Evolutionary conservation across 2,329 filamentous ascomycete species (phyloP).

Genomic region (Tolypocladium album): DNA sequence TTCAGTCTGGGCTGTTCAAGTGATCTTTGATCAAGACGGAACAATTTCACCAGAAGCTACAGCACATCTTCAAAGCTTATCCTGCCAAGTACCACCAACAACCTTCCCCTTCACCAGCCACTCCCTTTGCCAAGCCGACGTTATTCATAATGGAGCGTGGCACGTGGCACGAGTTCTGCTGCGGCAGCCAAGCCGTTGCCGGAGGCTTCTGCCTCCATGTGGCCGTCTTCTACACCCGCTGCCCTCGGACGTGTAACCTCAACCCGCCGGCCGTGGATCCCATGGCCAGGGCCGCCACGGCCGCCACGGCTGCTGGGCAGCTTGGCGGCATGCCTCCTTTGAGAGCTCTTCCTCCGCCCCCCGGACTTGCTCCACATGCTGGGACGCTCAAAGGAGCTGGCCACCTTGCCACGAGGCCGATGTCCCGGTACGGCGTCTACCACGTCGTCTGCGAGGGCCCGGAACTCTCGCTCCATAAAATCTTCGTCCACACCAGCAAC

Average conservation of each 20-base stretch:
- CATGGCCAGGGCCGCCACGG: not conserved
- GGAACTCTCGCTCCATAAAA: not conserved
- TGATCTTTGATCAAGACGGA: not conserved
- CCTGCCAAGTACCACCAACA: too few species aligned
- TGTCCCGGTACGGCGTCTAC: not conserved
- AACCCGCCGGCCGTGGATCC: not conserved
- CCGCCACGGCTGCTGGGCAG: too few species aligned
- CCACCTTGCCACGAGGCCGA: not conserved
- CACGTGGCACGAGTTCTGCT: conserved; percentile 5
- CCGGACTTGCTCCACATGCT: not conserved
- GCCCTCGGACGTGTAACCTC: not conserved
- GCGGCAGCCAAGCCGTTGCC: not conserved
- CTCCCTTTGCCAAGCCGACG: not conserved
- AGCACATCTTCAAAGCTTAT: not conserved
- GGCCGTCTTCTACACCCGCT: not conserved
- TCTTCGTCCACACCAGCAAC: not conserved
- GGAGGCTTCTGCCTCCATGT: not conserved
- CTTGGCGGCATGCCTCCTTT: too few species aligned
- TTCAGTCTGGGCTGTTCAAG: too few species aligned
- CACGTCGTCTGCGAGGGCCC: not conserved
- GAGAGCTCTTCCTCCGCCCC: not conserved
- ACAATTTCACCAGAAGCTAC: not conserved
- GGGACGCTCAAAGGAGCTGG: not conserved
- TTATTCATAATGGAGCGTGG: not conserved
- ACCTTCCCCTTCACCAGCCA: not conserved